These are phyloP conservation scores for Saturnispora dispora DNA, from an alignment of 805 yeast species.

Conservation along the genomic window DNA sequence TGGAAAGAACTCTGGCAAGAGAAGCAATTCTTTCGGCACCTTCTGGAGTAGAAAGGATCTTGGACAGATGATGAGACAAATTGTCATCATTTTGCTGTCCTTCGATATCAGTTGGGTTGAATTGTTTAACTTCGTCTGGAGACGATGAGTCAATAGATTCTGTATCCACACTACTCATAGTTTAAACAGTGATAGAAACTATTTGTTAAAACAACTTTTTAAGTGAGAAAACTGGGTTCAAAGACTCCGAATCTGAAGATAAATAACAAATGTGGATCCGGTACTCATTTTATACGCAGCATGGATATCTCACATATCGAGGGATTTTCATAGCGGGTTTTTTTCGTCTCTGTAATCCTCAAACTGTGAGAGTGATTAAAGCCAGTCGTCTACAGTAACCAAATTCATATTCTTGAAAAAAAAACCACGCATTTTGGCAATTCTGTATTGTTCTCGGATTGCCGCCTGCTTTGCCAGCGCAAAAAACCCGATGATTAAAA, in stretches of 20 bases:
- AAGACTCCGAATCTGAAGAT: neutral
- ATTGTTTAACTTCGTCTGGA: constrained; percentile 20
- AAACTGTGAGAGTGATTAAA: neutral
- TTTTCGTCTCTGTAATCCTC: neutral
- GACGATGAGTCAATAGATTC: constrained; percentile 20
- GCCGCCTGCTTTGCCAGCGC: neutral
- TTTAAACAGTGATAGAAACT: neutral
- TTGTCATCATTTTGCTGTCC: constrained; percentile 19
- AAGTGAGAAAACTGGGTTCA: neutral
- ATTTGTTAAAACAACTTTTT: neutral
- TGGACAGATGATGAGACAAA: constrained; percentile 22
- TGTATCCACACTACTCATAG: constrained; percentile 13
- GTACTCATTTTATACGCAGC: neutral
- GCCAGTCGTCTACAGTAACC: neutral
- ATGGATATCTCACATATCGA: neutral
- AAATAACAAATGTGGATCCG: neutral
- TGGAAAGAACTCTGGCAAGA: constrained; percentile 42
- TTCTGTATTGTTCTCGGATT: neutral
- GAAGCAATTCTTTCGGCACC: constrained; percentile 33
- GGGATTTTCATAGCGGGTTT: constrained; percentile 5
- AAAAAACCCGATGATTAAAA: neutral
- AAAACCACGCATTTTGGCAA: neutral
- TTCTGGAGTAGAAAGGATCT: constrained; percentile 20
- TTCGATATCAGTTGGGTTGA: constrained; percentile 21
- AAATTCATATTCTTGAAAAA: neutral